These are phyloP conservation scores for Ogataea henricii DNA, from an alignment of 805 yeast genomes.

Conservation along the genomic window DNA sequence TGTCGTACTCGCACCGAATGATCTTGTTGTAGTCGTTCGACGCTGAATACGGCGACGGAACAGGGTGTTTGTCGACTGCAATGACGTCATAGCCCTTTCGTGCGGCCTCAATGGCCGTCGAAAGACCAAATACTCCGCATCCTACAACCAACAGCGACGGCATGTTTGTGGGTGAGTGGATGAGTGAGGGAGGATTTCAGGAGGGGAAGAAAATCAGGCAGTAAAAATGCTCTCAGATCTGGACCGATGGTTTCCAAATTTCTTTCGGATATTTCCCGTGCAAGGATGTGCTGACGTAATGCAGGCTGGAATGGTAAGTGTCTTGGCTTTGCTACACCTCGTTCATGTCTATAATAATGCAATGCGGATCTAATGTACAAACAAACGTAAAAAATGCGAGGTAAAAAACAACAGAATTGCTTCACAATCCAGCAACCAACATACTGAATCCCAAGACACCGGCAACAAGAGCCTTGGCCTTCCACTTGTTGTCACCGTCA, in stretches of 20 bases:
- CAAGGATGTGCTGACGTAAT: too few species aligned
- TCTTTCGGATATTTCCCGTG: too few species aligned
- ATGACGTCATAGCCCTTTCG: slow-evolving; percentile 35
- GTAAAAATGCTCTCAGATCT: too few species aligned
- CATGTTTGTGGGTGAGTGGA: slow-evolving; percentile 3
- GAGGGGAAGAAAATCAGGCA: neutral
- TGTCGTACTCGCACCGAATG: slow-evolving; percentile 49
- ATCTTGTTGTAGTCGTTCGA: slow-evolving; percentile 52
- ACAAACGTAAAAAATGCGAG: neutral
- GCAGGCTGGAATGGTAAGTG: too few species aligned
- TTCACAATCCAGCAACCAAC: slow-evolving; percentile 22
- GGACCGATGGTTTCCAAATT: too few species aligned
- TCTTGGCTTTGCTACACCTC: too few species aligned
- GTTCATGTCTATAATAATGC: too few species aligned
- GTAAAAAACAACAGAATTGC: neutral
- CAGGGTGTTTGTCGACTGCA: slow-evolving; percentile 42
- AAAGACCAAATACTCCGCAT: slow-evolving; percentile 50
- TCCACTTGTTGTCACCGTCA: slow-evolving; percentile 21
- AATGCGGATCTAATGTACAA: slow-evolving; percentile 6
- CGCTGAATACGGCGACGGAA: slow-evolving; percentile 50
- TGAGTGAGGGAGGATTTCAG: neutral
- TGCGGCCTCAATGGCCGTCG: slow-evolving; percentile 43
- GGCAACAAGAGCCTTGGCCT: slow-evolving; percentile 22
- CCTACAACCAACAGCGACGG: slow-evolving; percentile 31
- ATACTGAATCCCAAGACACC: slow-evolving; percentile 25